Evolutionary conservation across 2,329 filamentous ascomycete species (phyloP).

Genomic region (Penicillium sp.): DNA sequence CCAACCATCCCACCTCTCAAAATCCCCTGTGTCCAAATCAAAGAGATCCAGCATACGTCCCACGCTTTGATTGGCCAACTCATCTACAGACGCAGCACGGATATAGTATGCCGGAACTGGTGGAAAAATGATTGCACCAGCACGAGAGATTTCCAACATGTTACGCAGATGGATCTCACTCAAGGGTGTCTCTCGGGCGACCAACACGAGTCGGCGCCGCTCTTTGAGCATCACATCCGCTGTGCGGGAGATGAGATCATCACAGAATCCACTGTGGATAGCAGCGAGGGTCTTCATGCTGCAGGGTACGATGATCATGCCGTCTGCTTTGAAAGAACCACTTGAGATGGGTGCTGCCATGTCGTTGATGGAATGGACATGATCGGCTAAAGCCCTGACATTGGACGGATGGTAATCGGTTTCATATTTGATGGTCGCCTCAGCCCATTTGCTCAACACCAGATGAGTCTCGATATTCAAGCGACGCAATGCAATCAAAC

Average conservation of each 20-base stretch:
- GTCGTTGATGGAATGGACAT: constrained; percentile 48
- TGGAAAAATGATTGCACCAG: constrained; percentile 51
- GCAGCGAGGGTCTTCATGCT: constrained; percentile 55
- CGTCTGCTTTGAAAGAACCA: constrained; percentile 49
- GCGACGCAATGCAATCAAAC: constrained; percentile 46
- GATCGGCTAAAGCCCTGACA: constrained; percentile 45
- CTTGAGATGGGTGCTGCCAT: constrained; percentile 51
- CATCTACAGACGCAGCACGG: constrained; percentile 44
- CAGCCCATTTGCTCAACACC: constrained; percentile 55
- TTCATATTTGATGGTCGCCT: constrained; percentile 54
- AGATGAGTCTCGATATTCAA: constrained; percentile 55
- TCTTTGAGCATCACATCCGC: constrained; percentile 56
- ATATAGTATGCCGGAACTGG: constrained; percentile 53
- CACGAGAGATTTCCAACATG: constrained; percentile 47
- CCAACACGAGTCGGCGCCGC: constrained; percentile 45
- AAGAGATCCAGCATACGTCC: constrained; percentile 54
- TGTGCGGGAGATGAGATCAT: constrained; percentile 52
- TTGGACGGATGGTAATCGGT: constrained; percentile 45
- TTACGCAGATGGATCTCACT: constrained; percentile 53
- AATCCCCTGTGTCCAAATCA: constrained; percentile 47
- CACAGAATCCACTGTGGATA: constrained; percentile 47
- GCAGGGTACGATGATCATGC: constrained; percentile 56
- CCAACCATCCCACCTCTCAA: constrained; percentile 38
- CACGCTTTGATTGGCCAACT: constrained; percentile 52
- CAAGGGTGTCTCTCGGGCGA: constrained; percentile 51